These are phyloP conservation scores for Aspergillus panamensis DNA, from an alignment of 495 filamentous ascomycete species.

Conservation along the genomic window DNA sequence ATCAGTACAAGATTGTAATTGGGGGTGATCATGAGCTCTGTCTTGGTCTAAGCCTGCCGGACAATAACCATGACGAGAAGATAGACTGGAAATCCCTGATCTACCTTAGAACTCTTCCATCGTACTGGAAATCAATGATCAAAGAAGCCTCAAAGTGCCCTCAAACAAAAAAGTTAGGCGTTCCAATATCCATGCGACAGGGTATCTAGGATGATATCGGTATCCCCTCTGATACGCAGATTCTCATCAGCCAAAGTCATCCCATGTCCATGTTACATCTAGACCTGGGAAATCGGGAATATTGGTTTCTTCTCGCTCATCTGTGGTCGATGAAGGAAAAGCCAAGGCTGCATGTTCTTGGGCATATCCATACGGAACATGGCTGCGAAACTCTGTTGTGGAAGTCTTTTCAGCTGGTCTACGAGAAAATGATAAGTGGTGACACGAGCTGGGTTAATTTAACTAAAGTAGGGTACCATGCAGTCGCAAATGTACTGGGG, in stretches of 20 bases:
- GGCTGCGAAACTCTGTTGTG: slow-evolving; percentile 56
- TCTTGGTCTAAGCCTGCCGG: slow-evolving; percentile 44
- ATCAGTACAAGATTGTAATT: slow-evolving; percentile 65
- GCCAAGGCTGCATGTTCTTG: slow-evolving; percentile 67
- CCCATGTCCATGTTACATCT: slow-evolving; percentile 55
- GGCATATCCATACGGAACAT: slow-evolving; percentile 65
- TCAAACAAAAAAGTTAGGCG: slow-evolving; percentile 44
- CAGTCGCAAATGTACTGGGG: slow-evolving; percentile 27
- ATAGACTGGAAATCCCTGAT: slow-evolving; percentile 39
- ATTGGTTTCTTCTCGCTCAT: slow-evolving; percentile 52
- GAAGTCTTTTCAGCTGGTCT: slow-evolving; percentile 59
- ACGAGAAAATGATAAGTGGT: slow-evolving; percentile 52
- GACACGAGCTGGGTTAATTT: slow-evolving; percentile 10
- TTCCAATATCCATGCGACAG: slow-evolving; percentile 44
- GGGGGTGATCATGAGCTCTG: slow-evolving; percentile 70
- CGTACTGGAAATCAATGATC: slow-evolving; percentile 41
- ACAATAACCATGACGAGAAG: not conserved
- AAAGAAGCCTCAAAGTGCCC: slow-evolving; percentile 49
- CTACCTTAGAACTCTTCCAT: slow-evolving; percentile 49
- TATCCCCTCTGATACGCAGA: slow-evolving; percentile 61
- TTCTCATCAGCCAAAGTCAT: slow-evolving; percentile 67
- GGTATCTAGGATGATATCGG: slow-evolving; percentile 16
- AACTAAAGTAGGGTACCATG: slow-evolving; percentile 21
- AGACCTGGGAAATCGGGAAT: slow-evolving; percentile 44
- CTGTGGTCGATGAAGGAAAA: slow-evolving; percentile 49